Evolutionary conservation across 2,329 filamentous ascomycete species (phyloP), one percentile per base, ranked within the genome.

Genomic region (Xylaria arbuscula): DNA sequence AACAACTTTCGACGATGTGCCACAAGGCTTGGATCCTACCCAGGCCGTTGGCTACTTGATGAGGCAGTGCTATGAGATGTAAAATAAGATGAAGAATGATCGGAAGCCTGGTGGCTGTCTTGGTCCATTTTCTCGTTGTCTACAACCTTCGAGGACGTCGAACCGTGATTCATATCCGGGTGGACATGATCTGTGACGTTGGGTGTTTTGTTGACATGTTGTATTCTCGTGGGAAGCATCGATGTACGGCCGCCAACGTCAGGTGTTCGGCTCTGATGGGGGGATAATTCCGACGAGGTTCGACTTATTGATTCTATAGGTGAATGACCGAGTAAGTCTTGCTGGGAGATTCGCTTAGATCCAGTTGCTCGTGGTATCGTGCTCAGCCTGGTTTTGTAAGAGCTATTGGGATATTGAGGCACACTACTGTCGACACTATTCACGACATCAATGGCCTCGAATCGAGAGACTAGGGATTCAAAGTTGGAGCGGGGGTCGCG

Each of bases 391-490:
- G 60, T 13, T 40, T 64, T 64, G 38, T 32, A 11, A 32, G 62
- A 51, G n/a, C 51, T 55, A 19, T 48, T 40, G n/a, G n/a, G 22
- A 67, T 62, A n/a, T 4, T 40, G 55, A 47, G 53, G 17, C 11
- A 28, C 7, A 45, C 45, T 57, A 36, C 66, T 24, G 38, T 76
- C 72, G 7, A 63, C 58, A 34, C 61, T 74, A 28, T 70, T 76
- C 10, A 76, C 73, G 4, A 73, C 72, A 59, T 78, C 76, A 7
- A 78, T 72, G 3, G 70, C 72, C 69, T 81, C 79, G 28, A 80
- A 81, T 28, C 77, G 80, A 9, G 80, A 78, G 17, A 80, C 76
- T 2, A 81, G 72, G 1, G 74, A 68, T 8, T 72, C 75, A 9
- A 81, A 69, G 19, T 70, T 75, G 0, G 72, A 60, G 1, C 71